These are phyloP conservation scores for Debaryomyces coudertii DNA, from an alignment of 1,139 yeast species.

Conservation along the genomic window DNA sequence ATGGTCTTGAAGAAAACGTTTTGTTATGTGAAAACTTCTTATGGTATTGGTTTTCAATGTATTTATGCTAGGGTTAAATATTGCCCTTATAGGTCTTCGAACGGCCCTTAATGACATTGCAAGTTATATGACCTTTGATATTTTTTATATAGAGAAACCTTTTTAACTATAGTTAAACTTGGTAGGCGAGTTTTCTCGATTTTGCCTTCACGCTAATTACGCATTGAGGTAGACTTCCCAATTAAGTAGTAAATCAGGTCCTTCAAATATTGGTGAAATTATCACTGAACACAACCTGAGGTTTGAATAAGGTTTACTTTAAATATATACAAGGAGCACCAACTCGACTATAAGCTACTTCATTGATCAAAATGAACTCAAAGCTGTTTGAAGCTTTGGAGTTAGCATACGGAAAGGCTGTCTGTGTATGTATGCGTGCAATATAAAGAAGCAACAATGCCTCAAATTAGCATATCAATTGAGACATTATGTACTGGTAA, in stretches of 20 bases:
- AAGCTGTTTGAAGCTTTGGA: too few species aligned
- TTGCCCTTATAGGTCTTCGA: slow-evolving; percentile 10
- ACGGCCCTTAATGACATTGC: slow-evolving; percentile 12
- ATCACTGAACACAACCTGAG: background rate
- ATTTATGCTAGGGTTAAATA: slow-evolving; percentile 5
- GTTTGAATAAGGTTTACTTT: background rate
- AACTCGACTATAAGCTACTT: too few species aligned
- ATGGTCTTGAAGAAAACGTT: slow-evolving; percentile 9
- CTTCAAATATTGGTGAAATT: background rate
- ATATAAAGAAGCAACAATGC: too few species aligned
- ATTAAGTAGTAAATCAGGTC: slow-evolving; percentile 14
- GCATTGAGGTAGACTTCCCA: slow-evolving; percentile 18
- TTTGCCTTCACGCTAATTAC: slow-evolving; percentile 20
- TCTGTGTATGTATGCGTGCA: too few species aligned
- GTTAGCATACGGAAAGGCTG: too few species aligned
- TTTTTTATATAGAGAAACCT: background rate
- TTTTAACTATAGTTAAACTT: background rate
- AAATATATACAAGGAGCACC: too few species aligned
- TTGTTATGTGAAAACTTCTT: slow-evolving; percentile 10
- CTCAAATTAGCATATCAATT: too few species aligned
- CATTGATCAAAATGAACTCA: too few species aligned
- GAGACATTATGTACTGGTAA: too few species aligned
- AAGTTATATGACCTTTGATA: slow-evolving; percentile 1
- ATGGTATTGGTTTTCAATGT: background rate
- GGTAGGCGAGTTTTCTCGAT: background rate